phyloP scores from a whole-genome alignment of 768 basidiomycete species.

The Daedaleopsis nitida region DNA sequence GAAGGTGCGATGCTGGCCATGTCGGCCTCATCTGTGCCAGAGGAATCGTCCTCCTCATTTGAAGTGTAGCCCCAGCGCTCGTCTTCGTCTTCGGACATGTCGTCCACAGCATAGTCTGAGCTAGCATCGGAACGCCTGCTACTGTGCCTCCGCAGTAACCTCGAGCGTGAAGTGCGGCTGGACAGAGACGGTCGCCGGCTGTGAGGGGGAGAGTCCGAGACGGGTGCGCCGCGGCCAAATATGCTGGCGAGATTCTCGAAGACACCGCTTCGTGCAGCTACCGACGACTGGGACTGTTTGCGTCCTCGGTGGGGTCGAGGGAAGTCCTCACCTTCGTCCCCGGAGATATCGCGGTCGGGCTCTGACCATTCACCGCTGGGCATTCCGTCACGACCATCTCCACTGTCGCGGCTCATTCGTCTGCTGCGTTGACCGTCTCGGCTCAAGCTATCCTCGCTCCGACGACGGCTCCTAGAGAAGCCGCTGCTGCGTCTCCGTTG shows the following conservation, averaged over 20 bases:
- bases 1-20: slow-evolving; percentile 43
- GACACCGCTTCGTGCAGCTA: slow-evolving; percentile 38
- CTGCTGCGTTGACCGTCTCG: slow-evolving; percentile 12
- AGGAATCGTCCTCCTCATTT: slow-evolving; percentile 69
- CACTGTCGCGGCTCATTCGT: slow-evolving; percentile 24
- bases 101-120: slow-evolving; percentile 61
- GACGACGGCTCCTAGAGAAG: slow-evolving; percentile 56
- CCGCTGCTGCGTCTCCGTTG: slow-evolving; percentile 56
- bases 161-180: slow-evolving; percentile 49
- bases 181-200: slow-evolving; percentile 58
- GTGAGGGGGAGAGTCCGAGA: slow-evolving; percentile 37
- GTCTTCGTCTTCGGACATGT: slow-evolving; percentile 45
- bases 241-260: slow-evolving; percentile 72
- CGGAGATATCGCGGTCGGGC: slow-evolving; percentile 21
- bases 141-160: slow-evolving; percentile 50
- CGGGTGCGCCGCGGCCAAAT: slow-evolving; percentile 52
- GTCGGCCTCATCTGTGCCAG: slow-evolving; percentile 38
- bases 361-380: slow-evolving; percentile 7
- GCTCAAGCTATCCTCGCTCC: slow-evolving; percentile 32
- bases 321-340: slow-evolving; percentile 33
- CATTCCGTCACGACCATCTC: background rate
- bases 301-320: slow-evolving; percentile 12
- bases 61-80: slow-evolving; percentile 96
- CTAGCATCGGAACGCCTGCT: slow-evolving; percentile 56
- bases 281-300: slow-evolving; percentile 22